These are phyloP conservation scores for Trichosporon asahii DNA, from an alignment of 1,284 basidiomycete species.

Conservation along the genomic window DNA sequence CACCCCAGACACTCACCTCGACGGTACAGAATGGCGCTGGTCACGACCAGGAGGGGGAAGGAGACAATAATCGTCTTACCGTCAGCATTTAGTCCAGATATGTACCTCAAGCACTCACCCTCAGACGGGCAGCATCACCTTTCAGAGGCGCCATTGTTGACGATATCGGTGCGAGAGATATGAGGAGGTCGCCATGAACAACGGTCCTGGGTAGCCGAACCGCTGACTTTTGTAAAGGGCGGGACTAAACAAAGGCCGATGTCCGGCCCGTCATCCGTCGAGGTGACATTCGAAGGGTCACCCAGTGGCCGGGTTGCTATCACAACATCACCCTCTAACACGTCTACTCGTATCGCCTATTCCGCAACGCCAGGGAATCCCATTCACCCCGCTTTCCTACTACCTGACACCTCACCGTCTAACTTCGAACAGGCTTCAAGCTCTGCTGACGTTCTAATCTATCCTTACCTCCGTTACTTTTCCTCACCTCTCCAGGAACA, in stretches of 20 bases:
- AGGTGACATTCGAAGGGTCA: neutral
- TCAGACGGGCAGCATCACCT: constrained; percentile 41
- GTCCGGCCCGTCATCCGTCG: neutral
- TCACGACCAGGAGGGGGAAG: constrained; percentile 47
- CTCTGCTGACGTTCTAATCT: constrained; percentile 4
- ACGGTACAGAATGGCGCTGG: constrained; percentile 47
- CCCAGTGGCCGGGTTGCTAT: neutral
- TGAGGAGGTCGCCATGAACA: neutral
- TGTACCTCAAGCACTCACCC: constrained; percentile 25
- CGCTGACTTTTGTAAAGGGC: neutral
- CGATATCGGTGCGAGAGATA: neutral
- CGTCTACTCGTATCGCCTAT: constrained; percentile 5
- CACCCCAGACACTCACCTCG: constrained; percentile 31
- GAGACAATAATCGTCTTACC: constrained; percentile 47
- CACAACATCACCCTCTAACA: neutral
- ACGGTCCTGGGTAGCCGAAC: neutral
- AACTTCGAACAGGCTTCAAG: neutral
- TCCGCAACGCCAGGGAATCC: neutral
- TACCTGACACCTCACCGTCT: constrained; percentile 5
- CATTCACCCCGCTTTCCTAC: constrained; percentile 1
- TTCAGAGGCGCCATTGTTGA: constrained; percentile 31
- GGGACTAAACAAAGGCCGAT: neutral
- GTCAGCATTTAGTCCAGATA: constrained; percentile 4
- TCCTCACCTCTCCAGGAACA: constrained; percentile 2
- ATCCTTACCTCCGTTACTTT: neutral